Evolutionary conservation across 495 filamentous ascomycete genomes (phyloP).

Genomic region (Parathielavia appendiculata): DNA sequence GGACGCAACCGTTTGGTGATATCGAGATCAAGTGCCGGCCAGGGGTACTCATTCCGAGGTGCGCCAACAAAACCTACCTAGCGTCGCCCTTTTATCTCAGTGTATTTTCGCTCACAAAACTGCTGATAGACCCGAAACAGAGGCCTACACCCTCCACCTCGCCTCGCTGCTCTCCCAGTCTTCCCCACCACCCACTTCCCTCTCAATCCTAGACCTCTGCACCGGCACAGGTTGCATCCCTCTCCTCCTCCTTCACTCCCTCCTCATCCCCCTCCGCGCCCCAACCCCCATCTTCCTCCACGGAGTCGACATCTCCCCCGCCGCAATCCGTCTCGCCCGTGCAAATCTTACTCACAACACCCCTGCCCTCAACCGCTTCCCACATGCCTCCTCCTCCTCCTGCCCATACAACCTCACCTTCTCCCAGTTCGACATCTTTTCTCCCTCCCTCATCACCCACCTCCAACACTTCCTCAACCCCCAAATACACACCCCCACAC

Average conservation of each 20-base stretch:
- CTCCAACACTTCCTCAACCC: not conserved
- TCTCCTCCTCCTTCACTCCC: constrained; percentile 46
- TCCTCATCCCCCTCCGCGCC: constrained; percentile 55
- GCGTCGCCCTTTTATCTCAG: not conserved
- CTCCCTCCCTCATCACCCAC: constrained; percentile 17
- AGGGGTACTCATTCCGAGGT: constrained; percentile 84
- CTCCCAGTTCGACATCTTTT: constrained; percentile 51
- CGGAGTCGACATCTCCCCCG: constrained; percentile 57
- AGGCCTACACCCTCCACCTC: constrained; percentile 58
- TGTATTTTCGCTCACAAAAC: not conserved
- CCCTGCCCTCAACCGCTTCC: constrained; percentile 10
- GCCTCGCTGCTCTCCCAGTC: constrained; percentile 40
- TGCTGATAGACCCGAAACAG: constrained; percentile 55
- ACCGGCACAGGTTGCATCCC: constrained; percentile 89
- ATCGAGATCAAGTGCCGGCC: constrained; percentile 69
- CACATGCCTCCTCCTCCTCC: not conserved
- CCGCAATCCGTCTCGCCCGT: constrained; percentile 57
- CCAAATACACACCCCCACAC: not conserved
- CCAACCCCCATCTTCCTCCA: constrained; percentile 25
- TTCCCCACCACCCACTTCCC: constrained; percentile 8
- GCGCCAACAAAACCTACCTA: not conserved
- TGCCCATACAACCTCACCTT: constrained; percentile 41
- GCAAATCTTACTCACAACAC: constrained; percentile 60
- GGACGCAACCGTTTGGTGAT: constrained; percentile 80
- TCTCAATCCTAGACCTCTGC: constrained; percentile 78